Percentiles rank a stretch among this genome's conserved stretches.
phyloP scores from a whole-genome alignment of 148 eudicot species.

The Vaccinium darrowii region DNA sequence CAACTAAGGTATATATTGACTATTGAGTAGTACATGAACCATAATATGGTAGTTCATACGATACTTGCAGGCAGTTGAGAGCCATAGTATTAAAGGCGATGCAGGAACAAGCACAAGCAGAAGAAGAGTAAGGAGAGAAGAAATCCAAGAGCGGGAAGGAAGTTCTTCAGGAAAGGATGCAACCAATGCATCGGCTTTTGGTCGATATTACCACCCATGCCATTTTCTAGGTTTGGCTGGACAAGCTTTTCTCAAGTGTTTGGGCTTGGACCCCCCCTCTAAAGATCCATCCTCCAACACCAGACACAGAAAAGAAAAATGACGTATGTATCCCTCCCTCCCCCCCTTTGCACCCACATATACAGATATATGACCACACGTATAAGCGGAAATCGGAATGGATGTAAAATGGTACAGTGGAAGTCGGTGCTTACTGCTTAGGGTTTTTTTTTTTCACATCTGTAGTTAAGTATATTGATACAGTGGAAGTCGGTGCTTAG shows the following conservation, averaged over 20 bases:
- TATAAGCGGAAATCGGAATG: neutral
- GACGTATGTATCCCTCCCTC: slow-evolving; percentile 13
- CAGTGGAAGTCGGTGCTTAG: neutral
- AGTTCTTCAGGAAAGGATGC: slow-evolving; percentile 27
- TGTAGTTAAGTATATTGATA: neutral
- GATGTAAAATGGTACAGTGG: neutral
- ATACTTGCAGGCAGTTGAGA: slow-evolving; percentile 33
- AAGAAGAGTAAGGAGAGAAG: slow-evolving; percentile 28
- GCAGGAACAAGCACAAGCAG: slow-evolving; percentile 25
- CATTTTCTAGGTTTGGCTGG: slow-evolving; percentile 45
- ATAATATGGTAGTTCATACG: no score
- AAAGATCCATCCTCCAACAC: slow-evolving; percentile 16
- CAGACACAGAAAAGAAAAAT: slow-evolving; percentile 20
- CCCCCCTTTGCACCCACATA: neutral
- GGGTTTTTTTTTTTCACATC: neutral
- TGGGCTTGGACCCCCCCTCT: slow-evolving; percentile 19
- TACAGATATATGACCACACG: neutral
- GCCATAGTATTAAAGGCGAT: slow-evolving; percentile 19
- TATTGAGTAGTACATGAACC: neutral
- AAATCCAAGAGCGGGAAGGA: slow-evolving; percentile 34
- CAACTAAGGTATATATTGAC: neutral
- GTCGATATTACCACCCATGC: slow-evolving; percentile 45
- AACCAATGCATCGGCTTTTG: slow-evolving; percentile 14
- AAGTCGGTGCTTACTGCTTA: neutral
- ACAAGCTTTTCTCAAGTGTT: slow-evolving; percentile 63